Percentiles rank a stretch among this genome's conserved stretches.
Evolutionary conservation across 495 filamentous ascomycete species (phyloP).

Genomic region (Xylaria scruposa): DNA sequence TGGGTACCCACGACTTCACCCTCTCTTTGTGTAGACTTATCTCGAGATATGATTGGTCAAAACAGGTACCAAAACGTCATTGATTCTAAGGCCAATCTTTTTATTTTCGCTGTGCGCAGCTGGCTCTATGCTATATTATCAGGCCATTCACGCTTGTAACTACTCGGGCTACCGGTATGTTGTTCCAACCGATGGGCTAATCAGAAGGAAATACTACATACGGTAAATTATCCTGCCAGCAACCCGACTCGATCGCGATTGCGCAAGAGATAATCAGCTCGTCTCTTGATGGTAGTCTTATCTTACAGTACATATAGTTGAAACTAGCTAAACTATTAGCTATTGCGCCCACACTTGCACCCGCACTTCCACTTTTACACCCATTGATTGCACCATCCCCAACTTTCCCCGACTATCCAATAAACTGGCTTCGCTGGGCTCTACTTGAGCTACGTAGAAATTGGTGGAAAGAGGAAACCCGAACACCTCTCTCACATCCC

Average conservation of each 20-base stretch:
- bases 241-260: background rate
- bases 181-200: constrained; percentile 1
- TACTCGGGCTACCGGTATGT: background rate
- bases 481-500: constrained; percentile 1
- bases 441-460: background rate
- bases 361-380: background rate
- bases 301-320: background rate
- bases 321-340: background rate
- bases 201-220: background rate
- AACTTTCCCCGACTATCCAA: constrained; percentile 13
- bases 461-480: background rate
- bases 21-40: background rate
- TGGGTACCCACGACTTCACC: background rate
- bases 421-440: background rate
- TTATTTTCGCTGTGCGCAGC: background rate
- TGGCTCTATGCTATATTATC: background rate
- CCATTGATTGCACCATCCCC: constrained; percentile 14
- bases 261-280: background rate
- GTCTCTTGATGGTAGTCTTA: background rate
- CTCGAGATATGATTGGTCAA: constrained; percentile 7
- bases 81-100: constrained; percentile 2
- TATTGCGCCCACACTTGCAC: constrained; percentile 11
- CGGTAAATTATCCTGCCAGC: background rate
- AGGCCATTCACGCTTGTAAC: background rate
- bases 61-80: constrained; percentile 17